Conservation (phyloP, 805 yeast genomes). For the Myxozyma lipomycoides region DNA sequence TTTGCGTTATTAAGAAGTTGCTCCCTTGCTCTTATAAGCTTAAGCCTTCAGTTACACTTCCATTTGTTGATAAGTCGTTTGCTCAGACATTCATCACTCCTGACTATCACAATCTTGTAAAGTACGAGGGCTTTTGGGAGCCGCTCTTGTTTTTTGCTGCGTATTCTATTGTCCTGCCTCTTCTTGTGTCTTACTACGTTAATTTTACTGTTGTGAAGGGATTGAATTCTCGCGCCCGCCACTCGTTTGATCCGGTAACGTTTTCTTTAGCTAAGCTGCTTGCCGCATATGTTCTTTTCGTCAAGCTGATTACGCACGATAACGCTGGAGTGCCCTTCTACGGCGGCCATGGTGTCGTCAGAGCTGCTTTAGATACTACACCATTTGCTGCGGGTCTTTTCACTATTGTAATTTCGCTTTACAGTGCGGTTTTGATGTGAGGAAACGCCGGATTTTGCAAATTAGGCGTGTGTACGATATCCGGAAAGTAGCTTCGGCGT, state of each 20-base stretch:
- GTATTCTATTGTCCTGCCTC: slow-evolving; percentile 32
- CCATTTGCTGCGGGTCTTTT: slow-evolving; percentile 19
- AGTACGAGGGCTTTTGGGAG: slow-evolving; percentile 29
- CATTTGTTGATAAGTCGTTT: slow-evolving; percentile 1
- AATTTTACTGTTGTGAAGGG: slow-evolving; percentile 35
- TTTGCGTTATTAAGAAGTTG: slow-evolving; percentile 4
- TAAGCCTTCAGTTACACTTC: slow-evolving; percentile 1
- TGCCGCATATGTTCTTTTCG: slow-evolving; percentile 43
- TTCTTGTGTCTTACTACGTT: slow-evolving; percentile 33
- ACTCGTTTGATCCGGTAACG: slow-evolving; percentile 27
- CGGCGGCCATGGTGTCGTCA: slow-evolving; percentile 39
- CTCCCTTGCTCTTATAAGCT: slow-evolving; percentile 6
- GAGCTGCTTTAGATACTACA: slow-evolving; percentile 8
- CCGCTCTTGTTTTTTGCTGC: slow-evolving; percentile 33
- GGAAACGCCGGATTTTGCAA: no score
- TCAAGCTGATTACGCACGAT: slow-evolving; percentile 33
- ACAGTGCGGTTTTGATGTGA: slow-evolving; percentile 19
- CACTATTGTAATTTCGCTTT: slow-evolving; percentile 16
- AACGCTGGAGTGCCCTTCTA: slow-evolving; percentile 40
- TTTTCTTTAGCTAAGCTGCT: slow-evolving; percentile 20
- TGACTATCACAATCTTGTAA: slow-evolving; percentile 8
- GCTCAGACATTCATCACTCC: slow-evolving; percentile 22
- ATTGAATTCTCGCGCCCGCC: slow-evolving; percentile 14
- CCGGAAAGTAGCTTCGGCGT: no score
- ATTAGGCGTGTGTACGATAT: no score